Base-by-base conservation (phyloP, 345 rosid species). In the Toxicodendron radicans region DNA sequence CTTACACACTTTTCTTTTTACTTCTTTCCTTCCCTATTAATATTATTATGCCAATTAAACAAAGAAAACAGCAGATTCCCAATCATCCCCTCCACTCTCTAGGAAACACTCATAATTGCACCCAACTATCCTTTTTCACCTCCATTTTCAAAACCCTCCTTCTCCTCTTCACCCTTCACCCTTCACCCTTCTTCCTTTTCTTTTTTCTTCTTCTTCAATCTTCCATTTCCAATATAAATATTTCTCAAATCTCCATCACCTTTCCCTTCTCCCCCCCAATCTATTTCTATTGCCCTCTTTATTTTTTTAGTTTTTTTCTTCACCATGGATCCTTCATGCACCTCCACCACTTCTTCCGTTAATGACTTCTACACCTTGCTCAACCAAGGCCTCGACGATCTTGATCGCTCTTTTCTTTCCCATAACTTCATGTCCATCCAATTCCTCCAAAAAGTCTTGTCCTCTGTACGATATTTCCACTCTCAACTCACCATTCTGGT, bases 91-190 rank as follows among this genome's bases (percentile, higher is more conserved):
- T 81, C 92, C 89, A 79, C 88, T 81, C 14, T 82, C 61, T 59
- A 76, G 82, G 85, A 81, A 80, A 79, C 86, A 88, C 67, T 74
- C 87, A 88, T 88, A 33, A 88, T 88, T 83, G 81, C 90, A 77
- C 81, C 84, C 86, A 85, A 68, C 86, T 64, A 73, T 68, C 76
- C 63, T 41, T 72, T 74, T 71, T 68, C 35, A 66, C 65, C 23
- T 49, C 7, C 62, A 24, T 35, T 27, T 32, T 58, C 61, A 64
- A 56, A 32, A 32, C 48, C 21, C 30, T n/a, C 51, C 46, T 46
- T n/a, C n/a, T n/a, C n/a, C n/a, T n/a, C n/a, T n/a, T n/a, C n/a
- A n/a, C n/a, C n/a, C n/a, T n/a, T n/a, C n/a, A n/a, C n/a, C n/a
- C n/a, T n/a, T n/a, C n/a, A n/a, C n/a, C n/a, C n/a, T n/a, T n/a